Base-by-base conservation (phyloP, 75 land plant genomes). In the Pinus taeda region DNA sequence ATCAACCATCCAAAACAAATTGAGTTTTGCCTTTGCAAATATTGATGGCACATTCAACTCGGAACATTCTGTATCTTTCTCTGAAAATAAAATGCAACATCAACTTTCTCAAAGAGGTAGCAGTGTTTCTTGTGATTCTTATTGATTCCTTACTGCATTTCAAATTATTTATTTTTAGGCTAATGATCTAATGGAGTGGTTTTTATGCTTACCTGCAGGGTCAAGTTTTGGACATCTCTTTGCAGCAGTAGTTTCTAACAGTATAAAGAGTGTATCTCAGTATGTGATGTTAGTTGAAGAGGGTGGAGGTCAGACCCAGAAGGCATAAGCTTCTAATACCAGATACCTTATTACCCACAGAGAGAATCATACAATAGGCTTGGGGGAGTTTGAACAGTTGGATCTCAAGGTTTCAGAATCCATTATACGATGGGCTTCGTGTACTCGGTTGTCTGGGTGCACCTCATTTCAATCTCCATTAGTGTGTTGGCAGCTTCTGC, bases 371-470 rank as follows among this genome's bases (percentile, higher is more conserved):
- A 90, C 92, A 18, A 90, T 90, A 60, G 87, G 92, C 6, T 73
- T 81, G 55, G 89, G 92, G 30, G 92, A 90, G 64, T 64, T 80
- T 20, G 89, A 89, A 33, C 91, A 87, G 75, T 74, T 90, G 36
- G 84, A 87, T 77, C 65, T 90, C 4, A 62, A 81, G 78, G 92
- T 87, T 30, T 75, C 89, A 17, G 92, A 87, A 59, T 90, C 92
- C 64, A 79, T 90, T 4, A 83, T 90, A 56, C 85, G 92, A 3
- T 90, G 92, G 92, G 88, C 89, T 3, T 90, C 92, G 20, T 90
- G 92, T 75, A 90, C 92, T 3, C 62, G 81, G 66, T 69, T 90
- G 49, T 77, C 89, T 11, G 80, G 76, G 74, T 79, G 87, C 8
- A 56, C 89, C 12, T 85, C 92, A 29, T 81, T 87, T 30, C 80